These are phyloP conservation scores for Skeletonema marinoi DNA, from an alignment of 108 stramenopile genomes.

Conservation along the genomic window DNA sequence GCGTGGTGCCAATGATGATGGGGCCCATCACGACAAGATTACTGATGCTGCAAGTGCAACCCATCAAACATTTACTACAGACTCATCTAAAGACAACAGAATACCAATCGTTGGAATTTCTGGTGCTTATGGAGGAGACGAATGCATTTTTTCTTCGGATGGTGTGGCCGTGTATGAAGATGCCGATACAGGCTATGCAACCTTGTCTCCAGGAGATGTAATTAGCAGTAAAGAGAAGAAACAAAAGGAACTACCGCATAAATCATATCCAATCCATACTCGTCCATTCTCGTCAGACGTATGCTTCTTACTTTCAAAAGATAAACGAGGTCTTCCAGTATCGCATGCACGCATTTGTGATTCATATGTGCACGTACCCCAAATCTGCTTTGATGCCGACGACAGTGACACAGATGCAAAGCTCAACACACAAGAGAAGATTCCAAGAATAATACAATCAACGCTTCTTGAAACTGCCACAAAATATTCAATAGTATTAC, in stretches of 20 bases:
- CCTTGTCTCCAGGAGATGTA: slow-evolving; percentile 1
- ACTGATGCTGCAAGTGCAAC: background rate
- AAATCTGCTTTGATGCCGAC: slow-evolving; percentile 39
- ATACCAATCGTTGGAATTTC: slow-evolving; percentile 47
- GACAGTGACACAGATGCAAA: background rate
- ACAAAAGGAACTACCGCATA: background rate
- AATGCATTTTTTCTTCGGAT: slow-evolving; percentile 29
- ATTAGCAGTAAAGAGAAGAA: background rate
- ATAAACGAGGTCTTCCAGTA: slow-evolving; percentile 57
- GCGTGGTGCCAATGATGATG: slow-evolving; percentile 11
- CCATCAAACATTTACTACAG: background rate
- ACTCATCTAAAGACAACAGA: background rate
- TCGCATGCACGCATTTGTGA: slow-evolving; percentile 62
- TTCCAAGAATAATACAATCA: slow-evolving; percentile 13
- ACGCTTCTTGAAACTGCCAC: slow-evolving; percentile 64
- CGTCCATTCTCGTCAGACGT: slow-evolving; percentile 38
- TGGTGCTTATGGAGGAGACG: slow-evolving; percentile 50
- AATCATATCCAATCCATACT: slow-evolving; percentile 35
- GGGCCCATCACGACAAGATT: background rate
- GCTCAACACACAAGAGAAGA: background rate
- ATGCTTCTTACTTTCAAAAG: slow-evolving; percentile 48
- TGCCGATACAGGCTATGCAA: slow-evolving; percentile 22
- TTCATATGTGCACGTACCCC: slow-evolving; percentile 79
- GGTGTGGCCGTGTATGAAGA: slow-evolving; percentile 35
- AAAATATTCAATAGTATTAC: slow-evolving; percentile 68